A percentile compares a stretch with the other conserved stretches of the same genome.
phyloP scores from a whole-genome alignment of 768 basidiomycete species.

The Trametes cingulata region DNA sequence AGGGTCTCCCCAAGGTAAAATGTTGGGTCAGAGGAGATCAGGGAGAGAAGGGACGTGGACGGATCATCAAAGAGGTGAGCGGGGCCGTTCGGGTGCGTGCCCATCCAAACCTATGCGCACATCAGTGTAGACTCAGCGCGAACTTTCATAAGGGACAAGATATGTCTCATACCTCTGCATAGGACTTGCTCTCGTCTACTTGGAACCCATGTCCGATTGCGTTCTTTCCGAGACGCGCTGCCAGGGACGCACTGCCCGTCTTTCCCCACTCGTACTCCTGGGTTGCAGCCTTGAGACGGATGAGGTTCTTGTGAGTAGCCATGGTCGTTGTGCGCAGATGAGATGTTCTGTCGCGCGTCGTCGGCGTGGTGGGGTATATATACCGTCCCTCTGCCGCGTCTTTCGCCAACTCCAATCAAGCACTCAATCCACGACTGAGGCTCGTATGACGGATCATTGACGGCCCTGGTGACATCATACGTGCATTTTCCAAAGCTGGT shows the following conservation, averaged over 20 bases:
- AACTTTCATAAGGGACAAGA: no score
- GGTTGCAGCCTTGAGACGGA: conserved; percentile 30
- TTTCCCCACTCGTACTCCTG: conserved; percentile 59
- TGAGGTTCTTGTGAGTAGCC: conserved; percentile 19
- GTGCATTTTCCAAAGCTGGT: no score
- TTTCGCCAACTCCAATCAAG: not conserved
- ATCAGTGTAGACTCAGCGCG: no score
- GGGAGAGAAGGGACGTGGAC: conserved; percentile 33
- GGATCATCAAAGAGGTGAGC: conserved; percentile 35
- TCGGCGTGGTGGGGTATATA: not conserved
- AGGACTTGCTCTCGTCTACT: conserved; percentile 46
- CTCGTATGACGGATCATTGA: not conserved
- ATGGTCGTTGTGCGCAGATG: not conserved
- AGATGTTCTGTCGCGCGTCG: not conserved
- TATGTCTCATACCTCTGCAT: conserved; percentile 49
- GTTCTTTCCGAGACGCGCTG: conserved; percentile 44
- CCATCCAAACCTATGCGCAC: conserved; percentile 64
- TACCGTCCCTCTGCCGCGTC: not conserved
- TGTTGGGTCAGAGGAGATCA: conserved; percentile 32
- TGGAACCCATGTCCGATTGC: conserved; percentile 35
- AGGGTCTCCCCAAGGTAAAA: conserved; percentile 41
- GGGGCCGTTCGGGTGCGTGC: conserved; percentile 55
- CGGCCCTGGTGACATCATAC: conserved; percentile 2
- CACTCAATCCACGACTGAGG: not conserved
- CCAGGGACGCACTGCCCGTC: conserved; percentile 46